phyloP scores from a whole-genome alignment of 495 filamentous ascomycete species.

The Chaetomium tenue region DNA sequence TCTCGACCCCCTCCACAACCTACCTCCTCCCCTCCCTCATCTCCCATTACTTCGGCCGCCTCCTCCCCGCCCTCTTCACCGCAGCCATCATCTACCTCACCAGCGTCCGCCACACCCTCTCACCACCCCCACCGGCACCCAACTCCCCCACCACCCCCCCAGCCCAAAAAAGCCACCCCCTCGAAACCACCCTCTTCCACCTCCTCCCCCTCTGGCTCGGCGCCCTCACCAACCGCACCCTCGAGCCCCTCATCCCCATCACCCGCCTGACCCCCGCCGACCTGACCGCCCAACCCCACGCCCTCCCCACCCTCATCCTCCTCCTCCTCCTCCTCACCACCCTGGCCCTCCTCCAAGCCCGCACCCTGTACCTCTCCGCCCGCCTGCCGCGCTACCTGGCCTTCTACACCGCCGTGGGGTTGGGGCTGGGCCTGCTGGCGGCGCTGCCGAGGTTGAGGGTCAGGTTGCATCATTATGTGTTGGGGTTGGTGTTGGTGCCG shows the following conservation, averaged over 20 bases:
- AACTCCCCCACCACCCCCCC: conserved; percentile 38
- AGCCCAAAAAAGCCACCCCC: neutral
- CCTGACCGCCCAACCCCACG: conserved; percentile 72
- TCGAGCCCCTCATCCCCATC: conserved; percentile 74
- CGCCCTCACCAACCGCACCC: conserved; percentile 77
- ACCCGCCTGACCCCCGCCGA: conserved; percentile 73
- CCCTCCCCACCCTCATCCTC: conserved; percentile 64
- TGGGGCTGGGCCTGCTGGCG: conserved; percentile 60
- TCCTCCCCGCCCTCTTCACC: conserved; percentile 73
- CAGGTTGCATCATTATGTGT: conserved; percentile 91
- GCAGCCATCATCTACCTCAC: conserved; percentile 73
- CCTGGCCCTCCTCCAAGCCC: conserved; percentile 66
- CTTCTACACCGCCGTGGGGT: conserved; percentile 64
- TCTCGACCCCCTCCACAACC: conserved; percentile 52
- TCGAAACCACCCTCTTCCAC: conserved; percentile 55
- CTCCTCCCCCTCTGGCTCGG: conserved; percentile 75
- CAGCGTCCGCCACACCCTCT: conserved; percentile 48
- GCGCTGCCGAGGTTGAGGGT: conserved; percentile 78
- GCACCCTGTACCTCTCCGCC: conserved; percentile 70
- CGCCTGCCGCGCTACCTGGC: conserved; percentile 66
- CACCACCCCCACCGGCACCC: conserved; percentile 50
- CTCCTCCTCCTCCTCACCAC: conserved; percentile 61
- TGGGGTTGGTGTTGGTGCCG: conserved; percentile 75
- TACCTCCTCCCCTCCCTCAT: conserved; percentile 80
- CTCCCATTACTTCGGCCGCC: conserved; percentile 67